Base-by-base conservation (phyloP, 2,329 filamentous ascomycete genomes). In the Knufia fluminis region DNA sequence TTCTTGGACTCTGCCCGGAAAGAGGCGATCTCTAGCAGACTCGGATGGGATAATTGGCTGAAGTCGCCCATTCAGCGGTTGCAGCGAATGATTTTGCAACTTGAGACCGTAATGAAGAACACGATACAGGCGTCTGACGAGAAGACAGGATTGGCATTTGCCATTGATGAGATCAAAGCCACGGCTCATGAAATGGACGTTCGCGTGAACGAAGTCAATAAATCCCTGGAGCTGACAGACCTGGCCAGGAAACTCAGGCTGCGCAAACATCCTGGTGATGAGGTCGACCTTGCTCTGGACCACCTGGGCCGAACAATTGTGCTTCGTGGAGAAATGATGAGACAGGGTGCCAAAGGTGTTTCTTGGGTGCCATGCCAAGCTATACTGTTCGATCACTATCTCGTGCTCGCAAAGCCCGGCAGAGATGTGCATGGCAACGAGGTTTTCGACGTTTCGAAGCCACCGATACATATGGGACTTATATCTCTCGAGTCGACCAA, bases 391-490 rank as follows among this genome's bases (percentile, higher is more conserved):
- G 94, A 98, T 61, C 90, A 98, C 67, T 98, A 96, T 65, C 76
- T 98, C 32, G 90, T 98, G 28, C 71, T 98, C 39, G 86, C 92
- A 33, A 98, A 98, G 71, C 75, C 73, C 4, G 74, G 82, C 2
- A 73, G 77, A 9, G 73, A 81, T 40, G 48, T 55, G 16, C 46
- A 47, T 19, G 53, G 57, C 6, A 88, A 89, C 60, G 78, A 78
- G n/a, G 77, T 83, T 48, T 98, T 92, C 59, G 92, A 98, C 65
- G 91, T 98, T 26, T 96, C 90, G 1, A 90, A 94, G 66, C 76
- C 94, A 67, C 88, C 86, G 4, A 96, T 98, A 55, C 92, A 92
- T 0, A 98, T 98, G 91, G 90, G 94, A 59, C 74, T 98, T 2
- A 74, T 98, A 22, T 86, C 94, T 44, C 74, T 98, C 0, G 94